Evolutionary conservation across 345 rosid species (phyloP), one percentile per base, ranked within the genome.

Genomic region (Boechera stricta): DNA sequence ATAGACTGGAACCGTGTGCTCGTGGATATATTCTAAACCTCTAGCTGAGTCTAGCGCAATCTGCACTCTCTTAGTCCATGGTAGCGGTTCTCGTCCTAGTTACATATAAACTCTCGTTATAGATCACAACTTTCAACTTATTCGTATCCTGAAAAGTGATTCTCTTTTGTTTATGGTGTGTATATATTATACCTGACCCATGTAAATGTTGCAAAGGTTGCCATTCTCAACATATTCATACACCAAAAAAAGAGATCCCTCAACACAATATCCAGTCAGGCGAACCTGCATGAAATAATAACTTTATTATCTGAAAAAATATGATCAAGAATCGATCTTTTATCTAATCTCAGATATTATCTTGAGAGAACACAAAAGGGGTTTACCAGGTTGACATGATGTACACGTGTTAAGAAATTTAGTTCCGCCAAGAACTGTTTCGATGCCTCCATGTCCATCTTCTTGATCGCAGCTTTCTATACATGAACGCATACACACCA

Each of bases 381-480:
- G 2, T 67, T 86, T 87, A 91, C 99, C 97, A 95, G 87, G 85
- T 90, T 95, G 71, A 91, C 87, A 82, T 92, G 99, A 83, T 95
- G 99, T 73, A 95, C 97, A 69, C 84, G 86, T 0, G 99, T 92
- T 74, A 92, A 76, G 80, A 95, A 98, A 80, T 91, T 91, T 72
- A 95, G 78, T 77, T 92, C 99, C 15, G 96, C 97, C 31, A 89
- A 88, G 82, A 95, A 95, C 84, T 95, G 97, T 80, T 83, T 90
- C 0, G 97, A 83, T 58, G 94, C 97, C 82, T 91, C 90, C 99
- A 95, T 91, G 61, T 95, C 94, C 99, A 95, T 95, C 86, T 91
- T 95, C 86, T 95, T 95, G 81, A 95, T 92, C 31, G 99, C 98
- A 76, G 96, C 94, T 93, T 84, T 91, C 99, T 95, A 85, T 77